Evolutionary conservation across 352 stramenopile genomes (phyloP), one percentile per base, ranked within the genome.

Genomic region (Phytophthora syringae): DNA sequence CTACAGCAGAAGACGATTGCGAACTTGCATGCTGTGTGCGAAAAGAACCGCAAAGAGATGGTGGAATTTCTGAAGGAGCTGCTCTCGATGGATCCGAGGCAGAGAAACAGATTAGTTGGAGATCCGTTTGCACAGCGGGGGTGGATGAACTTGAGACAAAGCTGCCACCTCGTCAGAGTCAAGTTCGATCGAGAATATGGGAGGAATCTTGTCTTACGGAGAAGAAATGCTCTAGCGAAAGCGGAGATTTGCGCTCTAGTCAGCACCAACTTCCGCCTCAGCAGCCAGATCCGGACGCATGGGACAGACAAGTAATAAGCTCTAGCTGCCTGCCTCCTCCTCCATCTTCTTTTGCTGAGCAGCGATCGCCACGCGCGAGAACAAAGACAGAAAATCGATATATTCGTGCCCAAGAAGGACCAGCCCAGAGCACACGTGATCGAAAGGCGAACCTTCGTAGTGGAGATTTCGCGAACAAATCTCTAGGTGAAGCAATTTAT

Each of bases 1-100:
- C 53, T 94, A 3, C 88, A 96, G 60, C 88, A 94, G 37, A 83
- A 94, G 42, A 90, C 82, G 0, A 85, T 94, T 27, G 79, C 72
- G 7, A 84, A 76, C 21, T 65, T 93, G 5, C 71, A 77, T 4
- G 72, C 76, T 4, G 24, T 88, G 15, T 93, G 84, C 20, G 83
- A 88, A 9, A 76, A 79, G 10, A 75, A 80, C 28, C 62, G 74
- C 12, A 64, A 63, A 15, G 74, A 79, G 1, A 81, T 79, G 25
- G 60, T 87, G 0, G 67, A 85, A 7, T 73, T 72, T 25, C 64
- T 94, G 18, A 90, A 82, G 45, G 59, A 81, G 15, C 27, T 94
- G 3, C 43, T 94, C 0, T 68, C 82, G 3, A 72, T 79, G 42
- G 77, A 93, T 15, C 75, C 82, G 18, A 64, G 21, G 2, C 50